Base-by-base conservation (phyloP, 805 yeast species). In the Ogataea pini region DNA sequence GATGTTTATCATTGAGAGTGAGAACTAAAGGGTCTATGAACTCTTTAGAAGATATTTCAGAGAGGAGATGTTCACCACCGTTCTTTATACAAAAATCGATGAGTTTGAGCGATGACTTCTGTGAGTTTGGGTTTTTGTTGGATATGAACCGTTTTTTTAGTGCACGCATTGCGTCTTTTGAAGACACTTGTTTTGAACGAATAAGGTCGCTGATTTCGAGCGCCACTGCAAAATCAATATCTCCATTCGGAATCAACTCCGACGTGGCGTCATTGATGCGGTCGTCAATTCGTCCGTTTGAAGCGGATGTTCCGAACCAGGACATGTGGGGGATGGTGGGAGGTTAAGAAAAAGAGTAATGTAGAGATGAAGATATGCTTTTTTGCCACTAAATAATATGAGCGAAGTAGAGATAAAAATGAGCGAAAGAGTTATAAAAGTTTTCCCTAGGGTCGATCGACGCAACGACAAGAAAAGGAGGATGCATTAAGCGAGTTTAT, bases 211-310 rank as follows among this genome's bases (percentile, higher is more conserved):
- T 86, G 46, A 92, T 79, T 62, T 94, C 98, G 50, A 94, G 72
- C 12, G 92, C 90, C 25, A 51, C 49, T 2, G 76, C 75, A 49
- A 86, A 70, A 60, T 91, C 96, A 39, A 86, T 75, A 60, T 91
- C 97, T 2, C 97, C 97, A 61, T 85, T 82, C 4, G 97, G 97
- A 39, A 91, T 85, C n/a, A 87, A 72, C 64, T 89, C 96, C 32
- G 91, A 84, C 1, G 97, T 89, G 14, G 96, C 96, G 53, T 77
- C 80, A 46, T 77, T 79, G 32, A 91, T 81, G 56, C 84, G 79
- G 41, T 72, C 75, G 56, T 86, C 94, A 33, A 87, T 61, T 31
- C 70, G 73, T 3, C 68, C 63, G 3, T 67, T 60, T 13, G 66
- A 52, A 31, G 48, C 50, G 6, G 69, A 52, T 10, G 63, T 61